Evolutionary conservation across 352 stramenopile species (phyloP), one percentile per base, ranked within the genome.

Genomic region (Phytophthora cryptogea): DNA sequence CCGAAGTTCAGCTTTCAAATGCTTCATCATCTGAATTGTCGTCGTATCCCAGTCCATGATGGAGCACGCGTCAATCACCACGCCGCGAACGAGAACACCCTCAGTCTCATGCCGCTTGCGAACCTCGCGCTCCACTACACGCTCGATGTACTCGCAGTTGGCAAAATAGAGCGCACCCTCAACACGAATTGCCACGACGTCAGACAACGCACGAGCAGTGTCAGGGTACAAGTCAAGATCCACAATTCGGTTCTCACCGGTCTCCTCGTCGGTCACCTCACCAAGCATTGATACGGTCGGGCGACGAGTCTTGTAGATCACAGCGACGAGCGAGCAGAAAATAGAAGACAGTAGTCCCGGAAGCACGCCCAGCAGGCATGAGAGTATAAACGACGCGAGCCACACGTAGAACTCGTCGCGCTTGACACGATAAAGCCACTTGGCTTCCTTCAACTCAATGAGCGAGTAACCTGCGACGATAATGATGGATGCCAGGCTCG

Each of bases 401-500:
- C 80, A 92, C 27, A 88, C 82, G 67, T 78, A 86, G 33, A 88
- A 83, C 47, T 92, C 82, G 50, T 83, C 66, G 8, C 50, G 62
- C 13, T 79, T 79, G 26, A 88, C 76, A 26, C 54, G 53, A 20
- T 71, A 96, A 2, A 98, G 79, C 66, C 90, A 89, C 31, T 89
- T 89, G 3, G 89, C 84, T 70, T 97, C 92, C 9, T 68, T 63
- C 63, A 96, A 82, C 54, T 97, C 90, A 40, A 98, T 74, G 10
- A 98, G 70, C 37, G 81, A 78, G 31, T 92, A 69, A 7, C 96
- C 85, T 2, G 88, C 88, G 0, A 95, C 82, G 53, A 98, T 83
- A 41, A 98, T 94, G 59, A 98, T 96, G 3, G 86, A 78, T 1
- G 87, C 83, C 1, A 98, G 73, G 27, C 86, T 92, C 10, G 80